Evolutionary conservation across 1,284 basidiomycete genomes (phyloP).

Genomic region (Ustilago tritici): DNA sequence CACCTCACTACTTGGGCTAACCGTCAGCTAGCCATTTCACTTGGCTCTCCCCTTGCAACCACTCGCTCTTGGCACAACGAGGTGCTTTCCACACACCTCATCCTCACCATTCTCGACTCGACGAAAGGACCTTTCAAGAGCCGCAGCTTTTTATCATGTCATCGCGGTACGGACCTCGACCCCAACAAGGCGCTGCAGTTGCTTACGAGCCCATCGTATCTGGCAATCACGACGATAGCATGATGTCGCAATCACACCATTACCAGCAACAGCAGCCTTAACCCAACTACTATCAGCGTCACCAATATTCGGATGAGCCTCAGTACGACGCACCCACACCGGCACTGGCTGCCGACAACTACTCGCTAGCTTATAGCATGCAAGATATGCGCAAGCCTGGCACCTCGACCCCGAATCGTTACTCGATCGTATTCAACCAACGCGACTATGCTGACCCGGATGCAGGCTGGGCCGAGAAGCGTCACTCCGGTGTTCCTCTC

Average conservation of each 20-base stretch:
- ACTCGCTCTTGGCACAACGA: neutral
- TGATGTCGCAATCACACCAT: conserved; percentile 7
- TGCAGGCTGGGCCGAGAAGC: conserved; percentile 42
- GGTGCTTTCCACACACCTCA: neutral
- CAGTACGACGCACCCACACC: conserved; percentile 35
- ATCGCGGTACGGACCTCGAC: conserved; percentile 19
- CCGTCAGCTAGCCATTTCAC: neutral
- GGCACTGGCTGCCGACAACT: conserved; percentile 40
- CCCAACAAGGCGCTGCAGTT: conserved; percentile 13
- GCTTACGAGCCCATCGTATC: conserved; percentile 27
- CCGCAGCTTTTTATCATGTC: conserved; percentile 19
- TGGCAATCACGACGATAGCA: conserved; percentile 13
- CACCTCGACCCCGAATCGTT: conserved; percentile 20
- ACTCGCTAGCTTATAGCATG: conserved; percentile 44
- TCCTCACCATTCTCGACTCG: neutral
- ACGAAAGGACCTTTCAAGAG: neutral
- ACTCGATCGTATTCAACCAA: conserved; percentile 19
- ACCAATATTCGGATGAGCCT: conserved; percentile 24
- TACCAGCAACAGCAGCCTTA: conserved; percentile 18
- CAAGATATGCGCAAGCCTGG: conserved; percentile 38
- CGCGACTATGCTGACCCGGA: conserved; percentile 37
- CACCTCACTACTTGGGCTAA: neutral
- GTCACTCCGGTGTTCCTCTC: conserved; percentile 24
- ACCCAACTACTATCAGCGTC: conserved; percentile 26
- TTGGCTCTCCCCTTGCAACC: neutral